These are phyloP conservation scores for Euclidium syriacum DNA, from an alignment of 345 rosid species.

Conservation along the genomic window DNA sequence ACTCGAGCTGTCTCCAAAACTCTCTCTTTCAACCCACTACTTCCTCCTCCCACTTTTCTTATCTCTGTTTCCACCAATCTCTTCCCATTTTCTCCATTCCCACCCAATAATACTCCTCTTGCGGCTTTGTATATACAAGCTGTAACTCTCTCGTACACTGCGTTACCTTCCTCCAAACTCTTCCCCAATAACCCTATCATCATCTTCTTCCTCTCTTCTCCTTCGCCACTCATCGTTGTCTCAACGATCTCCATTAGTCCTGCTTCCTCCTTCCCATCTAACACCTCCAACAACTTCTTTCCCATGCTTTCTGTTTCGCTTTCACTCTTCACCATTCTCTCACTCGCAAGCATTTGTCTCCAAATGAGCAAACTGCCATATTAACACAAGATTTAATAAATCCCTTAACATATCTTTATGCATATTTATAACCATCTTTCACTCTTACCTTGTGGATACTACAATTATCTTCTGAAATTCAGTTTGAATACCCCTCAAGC, in stretches of 20 bases:
- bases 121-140: slow-evolving; percentile 54
- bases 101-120: slow-evolving; percentile 64
- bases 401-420: neutral
- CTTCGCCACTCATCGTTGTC: slow-evolving; percentile 35
- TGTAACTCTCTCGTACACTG: slow-evolving; percentile 69
- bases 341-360: slow-evolving; percentile 65
- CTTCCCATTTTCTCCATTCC: slow-evolving; percentile 46
- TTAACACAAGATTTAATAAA: neutral
- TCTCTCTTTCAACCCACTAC: slow-evolving; percentile 41
- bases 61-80: slow-evolving; percentile 55
- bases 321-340: slow-evolving; percentile 39
- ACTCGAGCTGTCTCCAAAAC: slow-evolving; percentile 57
- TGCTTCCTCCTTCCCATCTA: slow-evolving; percentile 44
- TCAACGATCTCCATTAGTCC: slow-evolving; percentile 62
- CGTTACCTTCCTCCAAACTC: slow-evolving; percentile 75
- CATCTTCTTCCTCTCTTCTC: slow-evolving; percentile 42
- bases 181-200: slow-evolving; percentile 64
- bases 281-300: slow-evolving; percentile 43
- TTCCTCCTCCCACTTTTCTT: slow-evolving; percentile 43
- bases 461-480: slow-evolving; percentile 78
- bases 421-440: neutral
- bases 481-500: slow-evolving; percentile 69
- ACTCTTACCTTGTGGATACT: slow-evolving; percentile 54
- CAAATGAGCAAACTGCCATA: slow-evolving; percentile 69
- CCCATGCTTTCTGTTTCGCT: slow-evolving; percentile 51